Base-by-base conservation (phyloP, 1,139 yeast genomes). In the Blastobotrys buckinghamii region DNA sequence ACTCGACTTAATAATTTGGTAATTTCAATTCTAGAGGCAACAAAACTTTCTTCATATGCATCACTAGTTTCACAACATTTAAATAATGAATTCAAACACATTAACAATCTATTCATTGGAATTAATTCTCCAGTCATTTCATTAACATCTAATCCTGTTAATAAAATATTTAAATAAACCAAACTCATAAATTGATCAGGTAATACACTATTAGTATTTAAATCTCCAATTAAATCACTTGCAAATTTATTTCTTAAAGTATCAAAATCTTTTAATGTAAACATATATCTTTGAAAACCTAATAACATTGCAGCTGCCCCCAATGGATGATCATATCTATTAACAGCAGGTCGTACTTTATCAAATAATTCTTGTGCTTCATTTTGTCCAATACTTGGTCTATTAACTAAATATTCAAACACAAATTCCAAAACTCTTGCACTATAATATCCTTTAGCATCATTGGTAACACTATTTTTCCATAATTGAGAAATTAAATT, bases 1-100 rank as follows among this genome's bases (percentile, higher is more conserved):
- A 84, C 55, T 33, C 69, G 71, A 40, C 42, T 53, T 47, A 82
- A 69, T 47, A 84, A 74, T 42, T 72, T 73, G 9, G 81, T 63
- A 27, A 84, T 58, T 42, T 74, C 78, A 24, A 79, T 63, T 59
- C 94, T 72, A 41, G 81, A 62, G 5, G 70, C 62, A 15, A 69
- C 58, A 53, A 83, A 84, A 68, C 73, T 0, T 6, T 70, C 66
- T 26, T 82, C 88, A 62, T 78, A 84, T 1, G 84, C 79, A 40
- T 73, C 59, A 27, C 80, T 85, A 17, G 81, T 73, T 33, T 81
- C 86, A 26, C 82, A 60, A 85, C 87, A 82, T 26, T 65, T 64
- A 6, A 68, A 62, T 2, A 85, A 58, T 15, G 77, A 75, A 38
- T 70, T 74, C 10, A 84, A 55, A 15, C 82, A 68, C 86, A 83